These are phyloP conservation scores for Geotrichum histeridarum DNA, from an alignment of 1,139 yeast genomes.

Conservation along the genomic window DNA sequence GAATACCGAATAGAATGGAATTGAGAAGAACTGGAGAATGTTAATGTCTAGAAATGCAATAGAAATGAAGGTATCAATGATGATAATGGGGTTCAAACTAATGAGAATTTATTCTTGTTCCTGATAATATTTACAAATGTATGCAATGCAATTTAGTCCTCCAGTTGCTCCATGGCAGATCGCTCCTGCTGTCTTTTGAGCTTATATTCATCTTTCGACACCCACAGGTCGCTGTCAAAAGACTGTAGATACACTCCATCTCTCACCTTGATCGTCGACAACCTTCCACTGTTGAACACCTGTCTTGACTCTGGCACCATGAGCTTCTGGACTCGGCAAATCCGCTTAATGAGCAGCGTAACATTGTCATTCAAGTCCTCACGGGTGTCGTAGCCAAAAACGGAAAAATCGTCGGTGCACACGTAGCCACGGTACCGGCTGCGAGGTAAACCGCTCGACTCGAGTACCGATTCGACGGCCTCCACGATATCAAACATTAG, in stretches of 20 bases:
- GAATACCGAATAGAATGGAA: too few relatives aligned
- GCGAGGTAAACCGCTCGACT: neutral
- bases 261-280: neutral
- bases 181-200: neutral
- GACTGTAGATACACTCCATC: neutral
- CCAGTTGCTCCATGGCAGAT: neutral
- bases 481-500: neutral
- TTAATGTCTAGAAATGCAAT: too few relatives aligned
- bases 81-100: too few relatives aligned
- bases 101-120: too few relatives aligned
- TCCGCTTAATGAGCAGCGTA: neutral
- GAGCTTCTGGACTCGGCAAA: neutral
- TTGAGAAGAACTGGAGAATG: too few relatives aligned
- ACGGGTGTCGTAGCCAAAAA: neutral
- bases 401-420: neutral
- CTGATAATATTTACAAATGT: neutral
- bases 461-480: neutral
- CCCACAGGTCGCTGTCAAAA: neutral
- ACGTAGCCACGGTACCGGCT: neutral
- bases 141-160: neutral
- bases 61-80: too few relatives aligned
- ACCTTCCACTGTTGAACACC: neutral
- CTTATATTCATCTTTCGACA: neutral
- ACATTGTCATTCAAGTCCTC: neutral
- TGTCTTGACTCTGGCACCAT: neutral